Conservation (phyloP, 2,329 filamentous ascomycete genomes). For the Pyricularia sp. region DNA sequence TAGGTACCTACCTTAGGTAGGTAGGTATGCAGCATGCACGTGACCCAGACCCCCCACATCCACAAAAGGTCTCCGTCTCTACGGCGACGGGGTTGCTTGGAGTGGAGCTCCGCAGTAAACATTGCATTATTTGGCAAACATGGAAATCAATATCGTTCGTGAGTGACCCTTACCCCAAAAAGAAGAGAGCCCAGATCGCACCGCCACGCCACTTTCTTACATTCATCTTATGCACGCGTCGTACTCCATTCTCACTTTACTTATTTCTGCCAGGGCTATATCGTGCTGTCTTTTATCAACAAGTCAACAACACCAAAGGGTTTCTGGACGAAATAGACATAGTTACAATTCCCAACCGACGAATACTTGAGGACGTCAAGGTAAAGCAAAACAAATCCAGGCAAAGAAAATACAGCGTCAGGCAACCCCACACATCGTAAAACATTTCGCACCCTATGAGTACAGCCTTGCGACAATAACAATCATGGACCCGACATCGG, state of each 20-base stretch:
- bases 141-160: not conserved
- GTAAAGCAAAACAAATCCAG: not conserved
- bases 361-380: not conserved
- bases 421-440: not conserved
- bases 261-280: not conserved
- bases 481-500: slow-evolving; percentile 1
- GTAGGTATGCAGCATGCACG: not conserved
- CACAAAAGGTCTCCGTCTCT: not conserved
- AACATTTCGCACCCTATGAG: not conserved
- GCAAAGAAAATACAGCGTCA: not conserved
- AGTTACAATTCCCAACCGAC: not conserved
- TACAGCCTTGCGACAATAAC: not conserved
- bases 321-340: not conserved
- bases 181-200: not conserved
- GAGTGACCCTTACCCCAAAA: not conserved
- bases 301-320: not conserved
- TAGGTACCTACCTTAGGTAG: no score
- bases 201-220: not conserved
- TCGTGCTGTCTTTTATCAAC: not conserved
- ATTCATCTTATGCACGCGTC: not conserved
- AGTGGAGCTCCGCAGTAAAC: slow-evolving; percentile 1
- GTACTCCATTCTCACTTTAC: not conserved
- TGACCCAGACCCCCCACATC: not conserved
- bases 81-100: not conserved
- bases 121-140: not conserved